phyloP scores from a whole-genome alignment of 2,329 filamentous ascomycete species.

The Fusarium chlamydosporum region DNA sequence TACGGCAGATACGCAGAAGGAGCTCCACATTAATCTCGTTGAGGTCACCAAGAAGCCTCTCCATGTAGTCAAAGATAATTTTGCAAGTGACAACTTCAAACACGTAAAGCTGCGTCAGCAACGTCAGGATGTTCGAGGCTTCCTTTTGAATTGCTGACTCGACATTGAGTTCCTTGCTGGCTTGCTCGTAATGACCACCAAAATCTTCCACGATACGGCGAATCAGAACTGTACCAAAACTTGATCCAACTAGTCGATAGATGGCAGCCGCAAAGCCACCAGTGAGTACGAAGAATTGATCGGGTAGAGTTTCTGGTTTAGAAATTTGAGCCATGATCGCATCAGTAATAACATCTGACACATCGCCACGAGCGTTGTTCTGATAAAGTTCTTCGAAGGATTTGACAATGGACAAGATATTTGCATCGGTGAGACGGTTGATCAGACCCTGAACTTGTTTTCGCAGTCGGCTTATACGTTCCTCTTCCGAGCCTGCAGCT shows the following conservation, averaged over 20 bases:
- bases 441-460: constrained; percentile 89
- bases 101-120: constrained; percentile 90
- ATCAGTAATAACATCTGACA: constrained; percentile 84
- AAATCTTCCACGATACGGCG: constrained; percentile 84
- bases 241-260: constrained; percentile 88
- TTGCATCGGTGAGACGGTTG: constrained; percentile 93
- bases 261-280: constrained; percentile 90
- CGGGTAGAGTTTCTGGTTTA: constrained; percentile 82
- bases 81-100: constrained; percentile 88
- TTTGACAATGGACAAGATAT: constrained; percentile 84
- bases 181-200: constrained; percentile 71
- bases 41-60: constrained; percentile 79
- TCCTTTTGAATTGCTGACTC: constrained; percentile 54
- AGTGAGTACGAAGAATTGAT: constrained; percentile 91
- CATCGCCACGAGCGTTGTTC: constrained; percentile 86
- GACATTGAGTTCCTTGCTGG: constrained; percentile 60
- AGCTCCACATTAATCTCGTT: constrained; percentile 91
- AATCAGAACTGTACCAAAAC: constrained; percentile 89
- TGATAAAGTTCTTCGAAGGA: constrained; percentile 88
- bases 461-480: constrained; percentile 77
- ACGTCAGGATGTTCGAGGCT: constrained; percentile 80
- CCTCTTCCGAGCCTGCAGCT: constrained; percentile 72
- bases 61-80: constrained; percentile 92
- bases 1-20: constrained; percentile 85
- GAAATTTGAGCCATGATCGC: constrained; percentile 83